Percentiles rank a stretch among this genome's conserved stretches.
Evolutionary conservation across 2,329 filamentous ascomycete genomes (phyloP).

Genomic region (Paraphaeosphaeria minitans): DNA sequence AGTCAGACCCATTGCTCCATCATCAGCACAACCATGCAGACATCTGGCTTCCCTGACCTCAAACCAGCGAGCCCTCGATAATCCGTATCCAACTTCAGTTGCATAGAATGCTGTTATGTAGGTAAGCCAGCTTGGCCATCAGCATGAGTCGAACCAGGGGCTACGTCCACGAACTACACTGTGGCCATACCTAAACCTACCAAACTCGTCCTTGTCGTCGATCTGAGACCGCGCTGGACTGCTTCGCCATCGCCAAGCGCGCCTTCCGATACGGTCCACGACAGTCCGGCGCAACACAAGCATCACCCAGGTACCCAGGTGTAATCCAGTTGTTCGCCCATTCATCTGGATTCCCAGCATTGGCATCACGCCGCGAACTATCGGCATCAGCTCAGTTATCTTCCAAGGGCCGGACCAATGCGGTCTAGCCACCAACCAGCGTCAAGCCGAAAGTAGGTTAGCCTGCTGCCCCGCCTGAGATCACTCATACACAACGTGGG

Average conservation of each 20-base stretch:
- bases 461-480: constrained; percentile 2
- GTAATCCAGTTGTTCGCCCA: constrained; percentile 21
- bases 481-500: constrained; percentile 8
- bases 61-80: neutral
- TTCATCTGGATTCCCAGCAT: constrained; percentile 20
- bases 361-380: constrained; percentile 20
- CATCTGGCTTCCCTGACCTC: neutral
- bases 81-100: neutral
- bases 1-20: neutral
- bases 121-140: neutral
- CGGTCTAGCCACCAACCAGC: constrained; percentile 18
- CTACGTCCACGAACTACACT: neutral
- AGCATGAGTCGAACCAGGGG: neutral
- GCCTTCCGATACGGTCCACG: neutral
- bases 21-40: neutral
- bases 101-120: neutral
- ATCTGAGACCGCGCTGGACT: neutral
- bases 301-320: neutral
- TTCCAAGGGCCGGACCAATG: constrained; percentile 19
- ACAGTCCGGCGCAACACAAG: neutral
- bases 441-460: constrained; percentile 24
- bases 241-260: neutral
- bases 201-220: neutral
- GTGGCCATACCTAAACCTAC: neutral
- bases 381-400: constrained; percentile 32